Percentiles rank a stretch among this genome's conserved stretches.
Conservation (phyloP, 805 yeast species). For the Pichia exigua region DNA sequence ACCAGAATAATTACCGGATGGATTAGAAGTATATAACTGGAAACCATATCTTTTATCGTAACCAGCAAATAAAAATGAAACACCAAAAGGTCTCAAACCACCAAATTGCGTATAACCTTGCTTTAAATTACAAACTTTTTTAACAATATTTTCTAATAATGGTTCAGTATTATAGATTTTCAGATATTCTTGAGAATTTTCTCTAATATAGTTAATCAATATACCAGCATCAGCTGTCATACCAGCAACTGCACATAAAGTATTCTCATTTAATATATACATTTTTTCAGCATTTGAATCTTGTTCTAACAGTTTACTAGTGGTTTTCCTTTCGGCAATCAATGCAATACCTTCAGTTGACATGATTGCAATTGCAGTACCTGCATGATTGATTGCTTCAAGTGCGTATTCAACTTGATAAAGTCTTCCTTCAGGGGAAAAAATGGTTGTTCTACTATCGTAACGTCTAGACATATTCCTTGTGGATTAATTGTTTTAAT, state of each 20-base stretch:
- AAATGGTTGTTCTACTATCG: constrained; percentile 97
- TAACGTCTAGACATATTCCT: constrained; percentile 79
- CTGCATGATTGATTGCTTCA: constrained; percentile 75
- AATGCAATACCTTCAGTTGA: constrained; percentile 83
- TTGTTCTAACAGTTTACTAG: constrained; percentile 86
- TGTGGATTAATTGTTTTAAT: too few species aligned
- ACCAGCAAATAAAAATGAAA: constrained; percentile 92
- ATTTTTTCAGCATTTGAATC: constrained; percentile 91
- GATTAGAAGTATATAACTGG: constrained; percentile 91
- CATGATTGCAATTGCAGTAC: constrained; percentile 73
- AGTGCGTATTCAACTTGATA: constrained; percentile 96
- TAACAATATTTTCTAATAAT: constrained; percentile 88
- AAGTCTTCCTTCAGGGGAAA: constrained; percentile 97
- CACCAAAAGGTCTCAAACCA: constrained; percentile 97
- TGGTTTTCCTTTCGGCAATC: constrained; percentile 95
- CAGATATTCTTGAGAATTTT: constrained; percentile 74
- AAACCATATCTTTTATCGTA: constrained; percentile 83
- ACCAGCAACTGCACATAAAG: constrained; percentile 92
- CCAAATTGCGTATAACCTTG: constrained; percentile 99
- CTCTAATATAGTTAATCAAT: constrained; percentile 79
- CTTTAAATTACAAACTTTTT: constrained; percentile 82
- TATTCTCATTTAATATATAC: constrained; percentile 65
- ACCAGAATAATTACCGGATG: constrained; percentile 95
- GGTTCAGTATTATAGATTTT: constrained; percentile 85
- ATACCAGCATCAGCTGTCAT: constrained; percentile 96